Evolutionary conservation across 2,329 filamentous ascomycete species (phyloP).

Genomic region (Coleophoma cylindrospora): DNA sequence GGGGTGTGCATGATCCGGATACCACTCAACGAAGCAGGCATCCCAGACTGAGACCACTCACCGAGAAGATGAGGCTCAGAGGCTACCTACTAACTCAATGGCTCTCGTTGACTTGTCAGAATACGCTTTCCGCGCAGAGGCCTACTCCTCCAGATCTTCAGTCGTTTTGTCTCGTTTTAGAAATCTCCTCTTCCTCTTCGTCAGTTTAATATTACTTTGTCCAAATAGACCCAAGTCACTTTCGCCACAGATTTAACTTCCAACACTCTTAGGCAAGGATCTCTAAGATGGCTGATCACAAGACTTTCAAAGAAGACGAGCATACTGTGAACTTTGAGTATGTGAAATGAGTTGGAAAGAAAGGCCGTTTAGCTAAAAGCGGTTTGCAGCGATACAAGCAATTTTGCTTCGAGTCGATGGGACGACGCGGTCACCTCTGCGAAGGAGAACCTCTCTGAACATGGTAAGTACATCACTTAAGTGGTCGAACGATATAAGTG

Average conservation of each 20-base stretch:
- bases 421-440: constrained; percentile 6
- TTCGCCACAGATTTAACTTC: not conserved
- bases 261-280: not conserved
- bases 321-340: constrained; percentile 13
- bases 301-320: constrained; percentile 7
- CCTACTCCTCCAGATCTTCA: not conserved
- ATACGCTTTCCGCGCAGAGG: not conserved
- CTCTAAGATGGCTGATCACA: constrained; percentile 1
- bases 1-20: no score
- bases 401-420: constrained; percentile 8
- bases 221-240: not conserved
- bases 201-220: not conserved
- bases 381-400: constrained; percentile 9
- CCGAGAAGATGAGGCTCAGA: no score
- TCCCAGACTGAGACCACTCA: no score
- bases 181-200: not conserved
- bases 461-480: constrained; percentile 2
- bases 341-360: not conserved
- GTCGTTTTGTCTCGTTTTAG: not conserved
- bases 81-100: not conserved
- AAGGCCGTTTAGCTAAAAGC: not conserved
- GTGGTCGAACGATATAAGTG: not conserved
- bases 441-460: constrained; percentile 3
- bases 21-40: no score
- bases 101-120: not conserved